Base-by-base conservation (phyloP, 75 land plant species). In the Gnetum montanum region DNA sequence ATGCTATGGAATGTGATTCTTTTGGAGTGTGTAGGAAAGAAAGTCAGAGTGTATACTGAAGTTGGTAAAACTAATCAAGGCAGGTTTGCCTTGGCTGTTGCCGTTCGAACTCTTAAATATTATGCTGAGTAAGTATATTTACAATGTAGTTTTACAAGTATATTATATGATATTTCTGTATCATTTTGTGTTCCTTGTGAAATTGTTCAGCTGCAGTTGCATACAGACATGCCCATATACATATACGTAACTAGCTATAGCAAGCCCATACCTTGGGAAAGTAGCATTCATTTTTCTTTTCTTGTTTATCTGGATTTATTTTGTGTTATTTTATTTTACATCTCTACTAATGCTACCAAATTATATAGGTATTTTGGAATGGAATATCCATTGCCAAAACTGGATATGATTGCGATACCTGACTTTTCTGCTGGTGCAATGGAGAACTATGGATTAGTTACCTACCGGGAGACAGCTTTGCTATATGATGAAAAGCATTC, bases 351-450 rank as follows among this genome's bases (percentile, higher is more conserved):
- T n/a, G n/a, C n/a, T n/a, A n/a, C n/a, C n/a, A n/a, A n/a, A n/a
- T n/a, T n/a, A n/a, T n/a, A 22, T 64, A 95, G 99, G 40, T 95
- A 90, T 64, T 95, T 95, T 78, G 85, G 67, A 16, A 73, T 70
- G 38, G 80, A 84, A 12, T 95, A 90, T 62, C 54, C 92, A 34
- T 76, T 95, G 13, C 97, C 99, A 16, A 95, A 95, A 64, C 43
- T 95, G 59, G 99, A 95, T 60, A 86, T 86, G 99, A 61, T 83
- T 61, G 99, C 99, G 8, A 81, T 95, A 48, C 97, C 99, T 46
- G 99, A 95, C 69, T 95, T 95, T 70, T 80, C 96, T 54, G 85
- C 86, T 65, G 99, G 99, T 26, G 99, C 99, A 15, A 95, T 95
- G 99, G 99, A 95, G 58, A 95, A 95, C 64, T 95, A 90, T 70